Percentiles rank a stretch among this genome's conserved stretches.
These are phyloP conservation scores for Meira miltonrushii DNA, from an alignment of 1,284 basidiomycete genomes.

Conservation along the genomic window DNA sequence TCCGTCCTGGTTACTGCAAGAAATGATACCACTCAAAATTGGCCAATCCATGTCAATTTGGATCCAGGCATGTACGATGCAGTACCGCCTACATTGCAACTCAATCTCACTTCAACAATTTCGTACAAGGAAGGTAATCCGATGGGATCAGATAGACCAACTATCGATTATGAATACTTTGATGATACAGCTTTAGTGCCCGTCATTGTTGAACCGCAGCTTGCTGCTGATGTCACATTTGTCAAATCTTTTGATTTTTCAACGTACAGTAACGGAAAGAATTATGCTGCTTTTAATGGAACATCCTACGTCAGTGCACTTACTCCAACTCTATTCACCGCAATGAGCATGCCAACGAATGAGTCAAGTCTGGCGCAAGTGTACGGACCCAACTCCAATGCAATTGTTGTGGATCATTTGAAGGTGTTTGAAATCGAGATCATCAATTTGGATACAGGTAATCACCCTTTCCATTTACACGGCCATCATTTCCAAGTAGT, in stretches of 20 bases:
- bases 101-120: conserved; percentile 44
- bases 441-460: conserved; percentile 69
- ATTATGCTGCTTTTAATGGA: conserved; percentile 54
- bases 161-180: conserved; percentile 46
- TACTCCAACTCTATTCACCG: conserved; percentile 15
- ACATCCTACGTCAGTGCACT: conserved; percentile 30
- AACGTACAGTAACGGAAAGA: conserved; percentile 54
- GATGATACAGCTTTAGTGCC: conserved; percentile 56
- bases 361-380: conserved; percentile 64
- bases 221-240: conserved; percentile 51
- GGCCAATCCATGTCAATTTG: conserved; percentile 84
- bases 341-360: conserved; percentile 59
- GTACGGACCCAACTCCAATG: conserved; percentile 50
- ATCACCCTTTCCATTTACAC: conserved; percentile 60
- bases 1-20: conserved; percentile 83
- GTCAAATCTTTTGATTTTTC: conserved; percentile 56
- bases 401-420: conserved; percentile 68
- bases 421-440: conserved; percentile 75
- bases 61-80: conserved; percentile 59
- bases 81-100: conserved; percentile 36
- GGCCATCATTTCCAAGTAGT: conserved; percentile 58
- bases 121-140: conserved; percentile 26
- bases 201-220: conserved; percentile 44
- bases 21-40: conserved; percentile 77
- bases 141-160: conserved; percentile 23